These are phyloP conservation scores for Arabidopsis lyrata DNA, from an alignment of 441 rosid genomes.

Conservation along the genomic window DNA sequence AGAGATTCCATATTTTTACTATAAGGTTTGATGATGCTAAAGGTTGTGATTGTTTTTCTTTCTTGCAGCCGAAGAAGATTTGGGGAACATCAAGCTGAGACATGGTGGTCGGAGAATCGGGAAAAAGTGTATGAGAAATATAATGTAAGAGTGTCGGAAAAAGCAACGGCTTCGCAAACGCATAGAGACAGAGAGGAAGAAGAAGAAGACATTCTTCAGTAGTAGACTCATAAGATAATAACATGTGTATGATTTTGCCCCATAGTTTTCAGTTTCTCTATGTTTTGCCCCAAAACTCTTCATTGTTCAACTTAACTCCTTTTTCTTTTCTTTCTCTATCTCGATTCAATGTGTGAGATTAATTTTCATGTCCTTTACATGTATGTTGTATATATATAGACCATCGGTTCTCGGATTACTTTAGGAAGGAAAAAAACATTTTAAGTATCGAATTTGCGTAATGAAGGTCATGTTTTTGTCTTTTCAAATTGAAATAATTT, in stretches of 20 bases:
- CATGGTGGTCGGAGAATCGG: conserved; percentile 99
- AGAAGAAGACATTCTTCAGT: conserved; percentile 22
- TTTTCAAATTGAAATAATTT: not conserved
- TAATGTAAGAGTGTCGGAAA: conserved; percentile 81
- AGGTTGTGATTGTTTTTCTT: not conserved
- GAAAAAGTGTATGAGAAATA: conserved; percentile 86
- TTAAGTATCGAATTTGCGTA: conserved; percentile 3
- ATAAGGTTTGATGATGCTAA: conserved; percentile 20
- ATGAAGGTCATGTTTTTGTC: not conserved
- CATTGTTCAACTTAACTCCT: conserved; percentile 28
- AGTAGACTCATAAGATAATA: conserved; percentile 3
- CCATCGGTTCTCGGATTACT: conserved; percentile 15
- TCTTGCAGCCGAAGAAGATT: conserved; percentile 88
- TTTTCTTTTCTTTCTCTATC: not conserved
- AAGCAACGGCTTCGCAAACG: conserved; percentile 63
- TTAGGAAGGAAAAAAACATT: not conserved
- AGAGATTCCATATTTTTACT: not conserved
- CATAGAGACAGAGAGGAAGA: conserved; percentile 44
- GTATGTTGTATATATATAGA: conserved; percentile 39
- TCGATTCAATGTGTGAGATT: conserved; percentile 29
- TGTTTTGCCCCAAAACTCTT: conserved; percentile 35
- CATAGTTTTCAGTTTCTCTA: conserved; percentile 32
- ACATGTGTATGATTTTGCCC: conserved; percentile 26
- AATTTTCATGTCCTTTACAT: conserved; percentile 23
- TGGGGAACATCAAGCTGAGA: conserved; percentile 95